These are phyloP conservation scores for Naganishia friedmannii DNA, from an alignment of 768 basidiomycete species.

Conservation along the genomic window DNA sequence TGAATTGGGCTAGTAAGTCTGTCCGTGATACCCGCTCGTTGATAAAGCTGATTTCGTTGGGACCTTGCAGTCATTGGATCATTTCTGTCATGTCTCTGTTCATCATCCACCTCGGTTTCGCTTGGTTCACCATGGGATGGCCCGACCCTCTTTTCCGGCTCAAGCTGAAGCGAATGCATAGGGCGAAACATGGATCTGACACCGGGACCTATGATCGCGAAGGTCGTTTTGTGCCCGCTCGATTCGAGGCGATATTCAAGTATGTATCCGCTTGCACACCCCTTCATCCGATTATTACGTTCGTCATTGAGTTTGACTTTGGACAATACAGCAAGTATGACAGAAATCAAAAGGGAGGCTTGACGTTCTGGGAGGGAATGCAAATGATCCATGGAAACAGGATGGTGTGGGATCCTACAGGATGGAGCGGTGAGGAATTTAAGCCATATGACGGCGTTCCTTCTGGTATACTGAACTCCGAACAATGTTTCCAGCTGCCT, in stretches of 20 bases:
- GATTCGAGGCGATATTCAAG: conserved; percentile 56
- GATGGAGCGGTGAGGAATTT: conserved; percentile 37
- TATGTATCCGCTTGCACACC: too few relatives aligned
- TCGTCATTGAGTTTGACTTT: too few relatives aligned
- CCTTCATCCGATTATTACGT: too few relatives aligned
- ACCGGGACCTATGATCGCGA: conserved; percentile 55
- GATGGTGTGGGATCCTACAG: conserved; percentile 45
- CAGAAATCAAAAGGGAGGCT: conserved; percentile 31
- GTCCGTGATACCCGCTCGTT: conserved; percentile 28
- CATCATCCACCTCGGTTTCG: conserved; percentile 51
- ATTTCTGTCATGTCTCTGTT: background rate
- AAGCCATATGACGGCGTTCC: background rate
- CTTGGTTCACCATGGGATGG: conserved; percentile 49
- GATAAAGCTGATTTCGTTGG: background rate
- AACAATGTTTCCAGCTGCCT: background rate
- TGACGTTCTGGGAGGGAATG: conserved; percentile 35
- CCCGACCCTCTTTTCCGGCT: conserved; percentile 56
- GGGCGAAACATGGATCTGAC: conserved; percentile 56
- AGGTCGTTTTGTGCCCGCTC: conserved; percentile 54
- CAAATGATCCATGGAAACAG: conserved; percentile 50
- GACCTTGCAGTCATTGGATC: background rate
- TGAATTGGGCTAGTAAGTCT: conserved; percentile 54
- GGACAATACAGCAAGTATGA: conserved; percentile 23
- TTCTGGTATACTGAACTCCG: background rate
- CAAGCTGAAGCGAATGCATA: conserved; percentile 51